phyloP scores from a whole-genome alignment of 768 basidiomycete species.

The Lentinula edodes region DNA sequence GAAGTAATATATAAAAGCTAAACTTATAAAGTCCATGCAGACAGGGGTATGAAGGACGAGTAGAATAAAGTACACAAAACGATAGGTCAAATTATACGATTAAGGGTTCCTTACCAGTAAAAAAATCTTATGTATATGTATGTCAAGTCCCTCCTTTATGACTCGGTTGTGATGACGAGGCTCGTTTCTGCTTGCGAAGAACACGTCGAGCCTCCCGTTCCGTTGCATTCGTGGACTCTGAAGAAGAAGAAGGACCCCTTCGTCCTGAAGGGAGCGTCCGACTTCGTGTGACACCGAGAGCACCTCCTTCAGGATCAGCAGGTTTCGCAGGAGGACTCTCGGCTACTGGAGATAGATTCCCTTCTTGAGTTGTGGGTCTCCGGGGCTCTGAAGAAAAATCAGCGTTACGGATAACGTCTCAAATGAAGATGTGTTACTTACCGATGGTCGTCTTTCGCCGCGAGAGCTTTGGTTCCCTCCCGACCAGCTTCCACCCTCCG shows the following conservation, averaged over 20 bases:
- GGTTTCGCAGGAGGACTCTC: constrained; percentile 34
- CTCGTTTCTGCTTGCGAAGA: constrained; percentile 48
- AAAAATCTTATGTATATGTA: not conserved
- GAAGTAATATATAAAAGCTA: not conserved
- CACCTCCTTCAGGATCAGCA: constrained; percentile 22
- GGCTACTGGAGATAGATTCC: constrained; percentile 41
- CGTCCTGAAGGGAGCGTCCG: constrained; percentile 56
- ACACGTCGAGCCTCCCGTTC: constrained; percentile 34
- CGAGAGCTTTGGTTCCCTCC: constrained; percentile 36
- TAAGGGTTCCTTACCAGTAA: constrained; percentile 1
- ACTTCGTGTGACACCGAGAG: constrained; percentile 48
- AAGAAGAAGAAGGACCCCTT: constrained; percentile 14
- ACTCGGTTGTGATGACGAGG: constrained; percentile 32
- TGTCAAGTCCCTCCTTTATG: constrained; percentile 5
- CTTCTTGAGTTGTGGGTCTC: constrained; percentile 7
- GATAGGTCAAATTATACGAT: not conserved
- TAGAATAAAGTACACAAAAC: not conserved
- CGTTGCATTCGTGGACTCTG: constrained; percentile 5
- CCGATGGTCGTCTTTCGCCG: constrained; percentile 51
- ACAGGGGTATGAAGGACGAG: constrained; percentile 2
- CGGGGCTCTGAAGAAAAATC: not conserved
- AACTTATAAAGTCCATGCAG: not conserved
- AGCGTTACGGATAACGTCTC: not conserved
- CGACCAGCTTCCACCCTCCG: constrained; percentile 53
- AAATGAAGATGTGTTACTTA: not conserved